Evolutionary conservation across 345 rosid species (phyloP).

Genomic region (Gossypium bickii): DNA sequence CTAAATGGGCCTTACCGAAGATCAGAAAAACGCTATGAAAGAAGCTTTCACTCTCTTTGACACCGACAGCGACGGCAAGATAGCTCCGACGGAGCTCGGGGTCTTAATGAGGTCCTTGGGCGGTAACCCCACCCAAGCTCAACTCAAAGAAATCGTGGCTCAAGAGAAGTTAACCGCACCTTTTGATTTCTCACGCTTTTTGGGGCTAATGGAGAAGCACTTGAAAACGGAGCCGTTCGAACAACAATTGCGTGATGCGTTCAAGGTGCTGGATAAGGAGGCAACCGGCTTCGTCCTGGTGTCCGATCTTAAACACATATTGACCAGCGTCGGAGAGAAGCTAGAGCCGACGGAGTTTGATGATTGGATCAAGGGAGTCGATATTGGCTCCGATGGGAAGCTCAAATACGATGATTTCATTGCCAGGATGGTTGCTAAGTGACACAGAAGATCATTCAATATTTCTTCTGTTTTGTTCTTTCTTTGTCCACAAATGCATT

Average conservation of each 20-base stretch:
- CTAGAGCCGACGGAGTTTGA: conserved; percentile 88
- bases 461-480: neutral
- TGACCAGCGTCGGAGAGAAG: conserved; percentile 85
- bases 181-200: conserved; percentile 77
- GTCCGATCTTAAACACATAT: conserved; percentile 81
- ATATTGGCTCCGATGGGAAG: conserved; percentile 83
- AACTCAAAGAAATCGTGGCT: conserved; percentile 31
- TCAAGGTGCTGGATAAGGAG: conserved; percentile 93
- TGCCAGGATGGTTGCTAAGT: conserved; percentile 91
- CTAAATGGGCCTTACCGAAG: conserved; percentile 57
- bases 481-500: neutral
- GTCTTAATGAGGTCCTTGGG: conserved; percentile 94
- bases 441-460: conserved; percentile 24
- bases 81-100: conserved; percentile 90
- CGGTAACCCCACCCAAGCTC: conserved; percentile 79
- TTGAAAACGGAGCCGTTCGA: conserved; percentile 88
- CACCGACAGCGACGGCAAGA: conserved; percentile 82
- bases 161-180: conserved; percentile 67
- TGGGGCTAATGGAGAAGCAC: conserved; percentile 87
- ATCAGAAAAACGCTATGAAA: conserved; percentile 65
- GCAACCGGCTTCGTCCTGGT: conserved; percentile 76
- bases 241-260: conserved; percentile 92
- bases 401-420: conserved; percentile 90
- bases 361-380: conserved; percentile 97
- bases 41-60: conserved; percentile 96